phyloP scores from a whole-genome alignment of 2,329 filamentous ascomycete genomes.

The Trichoderma sp. region DNA sequence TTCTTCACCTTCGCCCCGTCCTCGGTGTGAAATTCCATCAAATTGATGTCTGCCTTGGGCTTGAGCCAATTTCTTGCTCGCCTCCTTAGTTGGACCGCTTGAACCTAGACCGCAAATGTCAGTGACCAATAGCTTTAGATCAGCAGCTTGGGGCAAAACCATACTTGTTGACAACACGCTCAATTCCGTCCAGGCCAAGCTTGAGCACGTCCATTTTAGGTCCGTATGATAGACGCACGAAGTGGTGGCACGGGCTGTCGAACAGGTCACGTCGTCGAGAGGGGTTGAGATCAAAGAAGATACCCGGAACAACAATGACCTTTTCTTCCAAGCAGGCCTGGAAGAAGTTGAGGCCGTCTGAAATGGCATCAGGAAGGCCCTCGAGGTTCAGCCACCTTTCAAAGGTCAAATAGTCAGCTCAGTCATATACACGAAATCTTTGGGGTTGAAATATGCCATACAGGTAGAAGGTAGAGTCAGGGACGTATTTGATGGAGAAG shows the following conservation, averaged over 20 bases:
- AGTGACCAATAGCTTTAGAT: not conserved
- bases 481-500: constrained; percentile 79
- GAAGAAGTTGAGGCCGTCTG: constrained; percentile 96
- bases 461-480: constrained; percentile 92
- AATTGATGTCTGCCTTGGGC: not conserved
- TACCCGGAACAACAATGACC: constrained; percentile 93
- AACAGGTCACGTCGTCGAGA: constrained; percentile 86
- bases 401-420: not conserved
- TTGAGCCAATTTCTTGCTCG: not conserved
- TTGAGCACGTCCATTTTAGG: constrained; percentile 76
- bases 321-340: constrained; percentile 89
- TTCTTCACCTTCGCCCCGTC: not conserved
- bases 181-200: constrained; percentile 79
- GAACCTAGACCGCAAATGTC: constrained; percentile 23
- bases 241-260: constrained; percentile 91
- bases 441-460: constrained; percentile 42
- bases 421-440: too few species aligned
- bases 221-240: constrained; percentile 81
- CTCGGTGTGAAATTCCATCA: not conserved
- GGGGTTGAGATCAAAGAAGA: constrained; percentile 97
- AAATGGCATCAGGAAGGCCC: constrained; percentile 73
- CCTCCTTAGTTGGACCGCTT: constrained; percentile 20
- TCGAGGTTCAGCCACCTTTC: constrained; percentile 58
- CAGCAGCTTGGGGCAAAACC: constrained; percentile 26
- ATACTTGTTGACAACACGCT: constrained; percentile 74